Evolutionary conservation across 2,329 filamentous ascomycete species (phyloP).

Genomic region (Sclerotiophoma versabilis): DNA sequence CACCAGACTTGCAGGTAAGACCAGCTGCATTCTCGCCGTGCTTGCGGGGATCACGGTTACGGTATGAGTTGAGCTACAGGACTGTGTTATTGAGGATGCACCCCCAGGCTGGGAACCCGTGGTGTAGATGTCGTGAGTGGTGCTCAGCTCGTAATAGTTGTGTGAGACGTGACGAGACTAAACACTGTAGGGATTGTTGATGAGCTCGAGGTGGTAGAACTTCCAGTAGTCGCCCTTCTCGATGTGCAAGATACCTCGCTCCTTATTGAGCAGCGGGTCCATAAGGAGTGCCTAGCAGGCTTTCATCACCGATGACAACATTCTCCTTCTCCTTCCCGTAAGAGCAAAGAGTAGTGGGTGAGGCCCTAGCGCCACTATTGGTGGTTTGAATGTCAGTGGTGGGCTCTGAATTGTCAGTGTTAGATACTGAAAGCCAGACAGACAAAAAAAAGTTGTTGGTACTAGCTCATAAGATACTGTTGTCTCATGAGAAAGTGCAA

Average conservation of each 20-base stretch:
- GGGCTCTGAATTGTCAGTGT: conserved; percentile 28
- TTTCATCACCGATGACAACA: conserved; percentile 22
- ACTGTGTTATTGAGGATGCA: conserved; percentile 34
- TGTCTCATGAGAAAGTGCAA: conserved; percentile 56
- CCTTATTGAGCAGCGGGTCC: conserved; percentile 38
- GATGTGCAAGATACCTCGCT: conserved; percentile 59
- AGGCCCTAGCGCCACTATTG: conserved; percentile 41
- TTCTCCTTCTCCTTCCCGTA: conserved; percentile 21
- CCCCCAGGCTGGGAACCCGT: conserved; percentile 50
- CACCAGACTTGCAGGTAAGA: conserved; percentile 58
- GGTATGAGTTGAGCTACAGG: conserved; percentile 33
- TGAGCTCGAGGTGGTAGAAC: conserved; percentile 52
- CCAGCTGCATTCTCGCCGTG: conserved; percentile 61
- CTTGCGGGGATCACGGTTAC: conserved; percentile 53
- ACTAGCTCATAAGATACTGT: conserved; percentile 54
- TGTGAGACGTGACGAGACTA: conserved; percentile 47
- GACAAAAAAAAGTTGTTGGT: conserved; percentile 45
- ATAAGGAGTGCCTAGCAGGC: conserved; percentile 19
- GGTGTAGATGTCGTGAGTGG: conserved; percentile 52
- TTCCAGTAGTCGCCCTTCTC: conserved; percentile 56
- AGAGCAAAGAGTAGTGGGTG: conserved; percentile 19
- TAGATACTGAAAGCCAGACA: not conserved
- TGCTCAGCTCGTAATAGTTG: conserved; percentile 48
- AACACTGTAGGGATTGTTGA: conserved; percentile 49
- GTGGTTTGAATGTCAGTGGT: conserved; percentile 58